Percentiles rank a stretch among this genome's conserved stretches.
Conservation (phyloP, 345 rosid species). For the Euphorbia pulcherrima region DNA sequence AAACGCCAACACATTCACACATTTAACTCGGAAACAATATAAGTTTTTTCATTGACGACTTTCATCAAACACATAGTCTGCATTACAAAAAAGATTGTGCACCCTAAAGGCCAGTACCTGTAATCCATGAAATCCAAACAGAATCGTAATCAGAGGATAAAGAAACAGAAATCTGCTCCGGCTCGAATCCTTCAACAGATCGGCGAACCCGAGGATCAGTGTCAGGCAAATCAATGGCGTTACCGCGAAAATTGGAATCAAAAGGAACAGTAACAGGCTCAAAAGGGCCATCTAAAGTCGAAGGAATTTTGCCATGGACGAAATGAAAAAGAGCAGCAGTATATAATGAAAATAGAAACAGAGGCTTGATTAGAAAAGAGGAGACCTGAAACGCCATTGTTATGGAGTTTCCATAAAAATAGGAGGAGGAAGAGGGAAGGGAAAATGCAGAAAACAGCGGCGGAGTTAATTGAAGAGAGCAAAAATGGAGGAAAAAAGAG, state of each 20-base stretch:
- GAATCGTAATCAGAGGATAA: slow-evolving; percentile 52
- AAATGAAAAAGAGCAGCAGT: background rate
- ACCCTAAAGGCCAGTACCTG: slow-evolving; percentile 31
- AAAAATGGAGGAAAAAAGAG: background rate
- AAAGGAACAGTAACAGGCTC: slow-evolving; percentile 58
- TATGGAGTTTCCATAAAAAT: background rate
- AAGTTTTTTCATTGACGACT: background rate
- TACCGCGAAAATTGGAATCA: slow-evolving; percentile 52
- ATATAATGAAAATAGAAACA: background rate
- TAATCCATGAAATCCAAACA: slow-evolving; percentile 76
- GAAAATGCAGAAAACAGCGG: background rate
- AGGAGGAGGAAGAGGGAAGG: background rate
- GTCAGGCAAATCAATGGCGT: slow-evolving; percentile 62
- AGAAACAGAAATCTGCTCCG: slow-evolving; percentile 66
- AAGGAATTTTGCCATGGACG: slow-evolving; percentile 26
- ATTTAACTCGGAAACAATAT: background rate
- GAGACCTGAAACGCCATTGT: background rate
- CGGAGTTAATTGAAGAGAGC: no score
- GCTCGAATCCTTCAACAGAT: slow-evolving; percentile 45
- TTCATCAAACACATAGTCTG: background rate
- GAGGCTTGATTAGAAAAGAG: background rate
- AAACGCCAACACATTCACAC: background rate
- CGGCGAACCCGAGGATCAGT: slow-evolving; percentile 60
- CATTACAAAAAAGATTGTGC: background rate
- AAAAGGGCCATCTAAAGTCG: slow-evolving; percentile 63